Evolutionary conservation across 2,329 filamentous ascomycete genomes (phyloP).

Genomic region (Pseudofabraea citricarpa): DNA sequence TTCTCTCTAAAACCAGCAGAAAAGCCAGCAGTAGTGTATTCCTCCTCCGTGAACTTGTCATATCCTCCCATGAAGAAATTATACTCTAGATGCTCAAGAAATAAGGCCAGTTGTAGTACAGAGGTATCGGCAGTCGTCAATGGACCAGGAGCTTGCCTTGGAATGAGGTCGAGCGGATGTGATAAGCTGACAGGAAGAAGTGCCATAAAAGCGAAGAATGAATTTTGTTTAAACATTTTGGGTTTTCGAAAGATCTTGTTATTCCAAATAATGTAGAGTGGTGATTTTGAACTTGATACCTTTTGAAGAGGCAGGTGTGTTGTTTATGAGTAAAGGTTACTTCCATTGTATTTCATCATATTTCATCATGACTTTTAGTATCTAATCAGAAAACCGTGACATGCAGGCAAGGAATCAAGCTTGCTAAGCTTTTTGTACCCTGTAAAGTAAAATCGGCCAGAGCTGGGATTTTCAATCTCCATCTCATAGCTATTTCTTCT

Average conservation of each 20-base stretch:
- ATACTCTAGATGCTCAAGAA: conserved; percentile 27
- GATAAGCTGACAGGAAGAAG: background rate
- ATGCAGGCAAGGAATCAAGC: no score
- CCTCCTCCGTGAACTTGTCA: conserved; percentile 20
- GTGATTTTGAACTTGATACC: background rate
- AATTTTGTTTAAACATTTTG: background rate
- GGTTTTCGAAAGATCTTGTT: background rate
- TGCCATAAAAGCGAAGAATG: background rate
- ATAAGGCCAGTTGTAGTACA: conserved; percentile 23
- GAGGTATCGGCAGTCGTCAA: conserved; percentile 10
- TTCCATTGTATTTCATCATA: background rate
- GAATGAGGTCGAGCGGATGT: background rate
- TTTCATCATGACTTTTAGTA: background rate
- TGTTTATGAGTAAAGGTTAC: background rate
- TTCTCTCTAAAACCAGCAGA: conserved; percentile 26
- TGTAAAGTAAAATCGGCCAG: no score
- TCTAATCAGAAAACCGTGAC: no score
- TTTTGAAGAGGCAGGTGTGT: background rate
- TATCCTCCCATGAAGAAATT: conserved; percentile 23
- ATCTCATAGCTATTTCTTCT: no score
- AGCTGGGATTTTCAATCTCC: no score
- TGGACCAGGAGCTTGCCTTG: background rate
- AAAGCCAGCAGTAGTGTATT: conserved; percentile 21
- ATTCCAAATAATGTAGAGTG: background rate
- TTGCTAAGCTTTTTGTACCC: no score